Evolutionary conservation across 2,329 filamentous ascomycete genomes (phyloP).

Genomic region (Fusarium sp.): DNA sequence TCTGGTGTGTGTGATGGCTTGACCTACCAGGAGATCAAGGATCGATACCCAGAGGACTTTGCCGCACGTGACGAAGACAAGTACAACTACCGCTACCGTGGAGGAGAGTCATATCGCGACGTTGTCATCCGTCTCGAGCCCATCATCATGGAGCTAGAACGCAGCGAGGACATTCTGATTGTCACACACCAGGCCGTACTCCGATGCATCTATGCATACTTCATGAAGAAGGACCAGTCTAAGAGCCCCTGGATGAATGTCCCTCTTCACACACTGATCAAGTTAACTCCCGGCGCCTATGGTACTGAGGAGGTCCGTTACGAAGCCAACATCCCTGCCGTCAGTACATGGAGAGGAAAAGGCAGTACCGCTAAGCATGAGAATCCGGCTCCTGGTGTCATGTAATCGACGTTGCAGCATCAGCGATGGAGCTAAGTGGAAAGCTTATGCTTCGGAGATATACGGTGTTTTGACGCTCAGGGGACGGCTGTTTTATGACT

Average conservation of each 20-base stretch:
- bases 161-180: slow-evolving; percentile 96
- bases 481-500: slow-evolving; percentile 28
- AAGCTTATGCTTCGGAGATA: not conserved
- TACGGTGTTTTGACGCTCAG: not conserved
- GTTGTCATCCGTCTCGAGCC: slow-evolving; percentile 97
- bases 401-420: slow-evolving; percentile 39
- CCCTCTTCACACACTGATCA: slow-evolving; percentile 94
- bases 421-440: not conserved
- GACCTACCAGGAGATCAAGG: slow-evolving; percentile 94
- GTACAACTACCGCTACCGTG: slow-evolving; percentile 99
- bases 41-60: slow-evolving; percentile 93
- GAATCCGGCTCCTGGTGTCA: slow-evolving; percentile 60
- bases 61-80: slow-evolving; percentile 96
- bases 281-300: slow-evolving; percentile 93
- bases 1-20: slow-evolving; percentile 96
- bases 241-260: slow-evolving; percentile 99
- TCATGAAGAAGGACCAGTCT: slow-evolving; percentile 96
- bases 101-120: slow-evolving; percentile 94
- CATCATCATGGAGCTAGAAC: slow-evolving; percentile 99
- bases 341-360: slow-evolving; percentile 96
- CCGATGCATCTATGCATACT: slow-evolving; percentile 98
- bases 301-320: slow-evolving; percentile 90
- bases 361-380: slow-evolving; percentile 92
- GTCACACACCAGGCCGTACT: slow-evolving; percentile 98
- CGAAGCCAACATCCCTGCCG: slow-evolving; percentile 91